phyloP scores from a whole-genome alignment of 2,329 filamentous ascomycete species.

The Blumeriella jaapii region DNA sequence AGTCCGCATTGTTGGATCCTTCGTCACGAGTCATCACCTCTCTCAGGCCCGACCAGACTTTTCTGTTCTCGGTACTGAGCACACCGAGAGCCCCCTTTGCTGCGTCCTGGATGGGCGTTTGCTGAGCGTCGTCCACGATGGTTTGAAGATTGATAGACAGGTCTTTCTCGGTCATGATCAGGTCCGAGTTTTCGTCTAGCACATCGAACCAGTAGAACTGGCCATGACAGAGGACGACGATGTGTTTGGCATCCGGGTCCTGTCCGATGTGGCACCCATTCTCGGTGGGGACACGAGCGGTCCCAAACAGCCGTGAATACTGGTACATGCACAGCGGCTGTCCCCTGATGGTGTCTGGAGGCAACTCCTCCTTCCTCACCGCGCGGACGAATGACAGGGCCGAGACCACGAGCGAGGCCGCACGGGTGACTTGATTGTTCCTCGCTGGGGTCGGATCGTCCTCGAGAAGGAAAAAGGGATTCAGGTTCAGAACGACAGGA shows the following conservation, averaged over 20 bases:
- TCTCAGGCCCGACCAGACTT: conserved; percentile 85
- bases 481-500: conserved; percentile 91
- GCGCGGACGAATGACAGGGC: conserved; percentile 86
- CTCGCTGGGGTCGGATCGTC: conserved; percentile 94
- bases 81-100: conserved; percentile 93
- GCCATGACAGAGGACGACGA: conserved; percentile 86
- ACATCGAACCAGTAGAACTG: conserved; percentile 99
- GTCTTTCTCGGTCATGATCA: conserved; percentile 96
- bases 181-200: conserved; percentile 81
- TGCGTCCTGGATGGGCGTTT: conserved; percentile 84
- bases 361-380: conserved; percentile 83
- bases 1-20: conserved; percentile 90
- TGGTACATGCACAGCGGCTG: conserved; percentile 96
- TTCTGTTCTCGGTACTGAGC: conserved; percentile 89
- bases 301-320: conserved; percentile 90
- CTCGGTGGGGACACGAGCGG: conserved; percentile 84
- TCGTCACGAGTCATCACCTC: conserved; percentile 79
- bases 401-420: conserved; percentile 83
- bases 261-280: conserved; percentile 94
- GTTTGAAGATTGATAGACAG: conserved; percentile 83
- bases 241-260: conserved; percentile 82
- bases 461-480: conserved; percentile 94
- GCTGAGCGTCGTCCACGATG: conserved; percentile 79
- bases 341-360: conserved; percentile 75
- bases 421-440: conserved; percentile 92